Conservation (phyloP, 257 asterid species). For the Solanum microdontum region DNA sequence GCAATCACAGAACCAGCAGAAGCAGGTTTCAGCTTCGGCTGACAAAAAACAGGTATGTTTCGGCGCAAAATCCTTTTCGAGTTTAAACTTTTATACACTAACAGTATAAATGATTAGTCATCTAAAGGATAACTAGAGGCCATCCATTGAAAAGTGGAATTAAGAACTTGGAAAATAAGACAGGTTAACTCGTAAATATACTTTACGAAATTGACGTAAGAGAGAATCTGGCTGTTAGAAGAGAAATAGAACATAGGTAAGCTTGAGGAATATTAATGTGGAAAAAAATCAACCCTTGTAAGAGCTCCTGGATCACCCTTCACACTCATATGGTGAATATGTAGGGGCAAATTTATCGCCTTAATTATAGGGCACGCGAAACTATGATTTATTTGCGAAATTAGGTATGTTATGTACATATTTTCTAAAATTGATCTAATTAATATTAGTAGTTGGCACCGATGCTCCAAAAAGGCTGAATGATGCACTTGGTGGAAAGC, state of each 20-base stretch:
- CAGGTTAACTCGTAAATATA: background rate
- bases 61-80: background rate
- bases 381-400: background rate
- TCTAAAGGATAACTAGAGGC: background rate
- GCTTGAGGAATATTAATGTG: background rate
- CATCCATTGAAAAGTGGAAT: background rate
- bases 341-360: background rate
- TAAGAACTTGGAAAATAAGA: background rate
- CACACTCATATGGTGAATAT: background rate
- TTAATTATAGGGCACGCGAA: background rate
- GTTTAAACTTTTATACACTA: background rate
- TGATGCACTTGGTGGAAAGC: background rate
- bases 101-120: background rate
- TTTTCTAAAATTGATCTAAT: background rate
- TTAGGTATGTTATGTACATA: background rate
- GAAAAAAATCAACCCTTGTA: background rate
- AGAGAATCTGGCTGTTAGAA: background rate
- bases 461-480: background rate
- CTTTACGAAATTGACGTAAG: background rate
- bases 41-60: slow-evolving; percentile 21
- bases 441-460: background rate
- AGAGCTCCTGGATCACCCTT: background rate
- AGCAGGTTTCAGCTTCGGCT: slow-evolving; percentile 14
- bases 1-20: slow-evolving; percentile 23
- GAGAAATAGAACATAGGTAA: background rate